phyloP scores from a whole-genome alignment of 2,329 filamentous ascomycete genomes.

The Albifimbria verrucaria region DNA sequence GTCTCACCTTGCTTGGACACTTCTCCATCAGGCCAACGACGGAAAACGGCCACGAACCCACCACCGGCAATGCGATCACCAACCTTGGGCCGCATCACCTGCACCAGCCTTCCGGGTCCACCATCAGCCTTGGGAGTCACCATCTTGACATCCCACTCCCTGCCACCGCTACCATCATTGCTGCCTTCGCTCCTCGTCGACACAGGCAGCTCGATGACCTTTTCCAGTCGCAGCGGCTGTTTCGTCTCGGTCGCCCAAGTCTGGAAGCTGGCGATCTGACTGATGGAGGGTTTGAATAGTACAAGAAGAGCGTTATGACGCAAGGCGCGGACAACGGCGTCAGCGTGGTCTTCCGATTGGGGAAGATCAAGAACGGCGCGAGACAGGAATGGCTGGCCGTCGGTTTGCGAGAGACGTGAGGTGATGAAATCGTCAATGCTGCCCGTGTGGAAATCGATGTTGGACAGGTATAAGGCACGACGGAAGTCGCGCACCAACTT shows the following conservation, averaged over 20 bases:
- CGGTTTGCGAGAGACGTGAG: slow-evolving; percentile 41
- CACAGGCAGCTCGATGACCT: slow-evolving; percentile 54
- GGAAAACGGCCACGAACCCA: slow-evolving; percentile 37
- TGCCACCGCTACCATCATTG: slow-evolving; percentile 43
- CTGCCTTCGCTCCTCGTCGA: slow-evolving; percentile 36
- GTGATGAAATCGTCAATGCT: slow-evolving; percentile 62
- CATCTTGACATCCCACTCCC: slow-evolving; percentile 61
- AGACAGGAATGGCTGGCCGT: slow-evolving; percentile 59
- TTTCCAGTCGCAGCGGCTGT: slow-evolving; percentile 54
- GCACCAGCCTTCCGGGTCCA: slow-evolving; percentile 21
- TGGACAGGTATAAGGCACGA: slow-evolving; percentile 64
- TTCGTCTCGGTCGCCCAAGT: slow-evolving; percentile 44
- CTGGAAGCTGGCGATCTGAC: slow-evolving; percentile 66
- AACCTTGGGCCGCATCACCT: slow-evolving; percentile 40
- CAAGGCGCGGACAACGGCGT: slow-evolving; percentile 53
- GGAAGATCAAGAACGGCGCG: slow-evolving; percentile 75
- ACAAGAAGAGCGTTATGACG: slow-evolving; percentile 62
- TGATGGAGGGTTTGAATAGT: slow-evolving; percentile 74
- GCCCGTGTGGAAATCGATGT: slow-evolving; percentile 72
- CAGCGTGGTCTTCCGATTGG: slow-evolving; percentile 46
- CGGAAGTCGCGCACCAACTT: slow-evolving; percentile 65
- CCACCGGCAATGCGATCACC: slow-evolving; percentile 36
- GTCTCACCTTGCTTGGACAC: slow-evolving; percentile 6
- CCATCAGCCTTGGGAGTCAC: slow-evolving; percentile 28
- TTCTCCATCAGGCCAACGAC: slow-evolving; percentile 24